Evolutionary conservation across 768 basidiomycete species (phyloP).

Genomic region (Russula olivacea): DNA sequence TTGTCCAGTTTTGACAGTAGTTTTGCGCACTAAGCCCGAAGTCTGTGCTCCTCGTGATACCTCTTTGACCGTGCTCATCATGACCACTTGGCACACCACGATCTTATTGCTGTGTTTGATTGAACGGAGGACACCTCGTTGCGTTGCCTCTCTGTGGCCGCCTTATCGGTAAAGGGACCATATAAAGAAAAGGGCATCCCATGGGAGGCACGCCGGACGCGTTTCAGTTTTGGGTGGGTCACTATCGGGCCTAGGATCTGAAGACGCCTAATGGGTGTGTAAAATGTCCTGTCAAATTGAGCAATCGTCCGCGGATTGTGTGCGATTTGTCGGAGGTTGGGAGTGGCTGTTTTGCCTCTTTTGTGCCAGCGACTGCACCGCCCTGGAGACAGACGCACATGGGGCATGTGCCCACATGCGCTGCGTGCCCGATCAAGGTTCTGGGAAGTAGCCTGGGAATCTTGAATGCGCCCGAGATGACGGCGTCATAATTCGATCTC

Average conservation of each 20-base stretch:
- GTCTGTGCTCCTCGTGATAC: slow-evolving; percentile 20
- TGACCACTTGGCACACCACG: not conserved
- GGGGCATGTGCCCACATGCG: not conserved
- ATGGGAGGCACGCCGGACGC: not conserved
- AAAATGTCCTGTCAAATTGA: not conserved
- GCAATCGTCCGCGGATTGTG: slow-evolving; percentile 14
- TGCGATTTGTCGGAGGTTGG: slow-evolving; percentile 7
- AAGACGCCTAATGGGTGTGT: not conserved
- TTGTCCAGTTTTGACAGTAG: slow-evolving; percentile 17
- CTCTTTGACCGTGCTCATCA: slow-evolving; percentile 3
- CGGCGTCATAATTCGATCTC: slow-evolving; percentile 9
- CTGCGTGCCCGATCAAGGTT: slow-evolving; percentile 23
- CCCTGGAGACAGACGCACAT: slow-evolving; percentile 17
- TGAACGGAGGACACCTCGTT: not conserved
- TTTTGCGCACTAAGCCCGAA: slow-evolving; percentile 23
- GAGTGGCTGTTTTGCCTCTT: slow-evolving; percentile 15
- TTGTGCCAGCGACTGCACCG: slow-evolving; percentile 16
- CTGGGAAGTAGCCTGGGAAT: slow-evolving; percentile 21
- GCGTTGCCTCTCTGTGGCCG: not conserved
- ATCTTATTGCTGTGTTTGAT: slow-evolving; percentile 1
- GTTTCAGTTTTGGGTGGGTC: slow-evolving; percentile 8
- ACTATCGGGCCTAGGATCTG: slow-evolving; percentile 7
- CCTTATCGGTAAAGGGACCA: not conserved
- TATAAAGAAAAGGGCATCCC: slow-evolving; percentile 6
- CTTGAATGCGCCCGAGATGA: slow-evolving; percentile 17